Percentiles rank a stretch among this genome's conserved stretches.
These are phyloP conservation scores for Basipetospora chlamydospora DNA, from an alignment of 2,329 filamentous ascomycete species.

Conservation along the genomic window DNA sequence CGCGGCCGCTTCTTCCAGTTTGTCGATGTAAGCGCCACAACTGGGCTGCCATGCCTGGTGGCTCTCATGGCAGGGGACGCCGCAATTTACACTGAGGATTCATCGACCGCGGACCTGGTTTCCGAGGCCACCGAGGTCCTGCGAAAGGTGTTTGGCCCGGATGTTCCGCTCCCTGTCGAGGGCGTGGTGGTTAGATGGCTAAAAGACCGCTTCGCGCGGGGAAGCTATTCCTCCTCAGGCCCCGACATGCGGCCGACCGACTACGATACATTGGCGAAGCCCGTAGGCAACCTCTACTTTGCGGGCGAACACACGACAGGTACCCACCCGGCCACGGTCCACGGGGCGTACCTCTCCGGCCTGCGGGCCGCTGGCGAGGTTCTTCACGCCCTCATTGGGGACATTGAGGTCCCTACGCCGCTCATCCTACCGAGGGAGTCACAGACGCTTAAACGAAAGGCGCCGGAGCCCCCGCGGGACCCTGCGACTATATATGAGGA, in stretches of 20 bases:
- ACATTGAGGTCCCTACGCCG: slow-evolving; percentile 62
- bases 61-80: slow-evolving; percentile 94
- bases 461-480: slow-evolving; percentile 19
- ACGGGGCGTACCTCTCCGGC: slow-evolving; percentile 90
- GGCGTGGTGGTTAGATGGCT: slow-evolving; percentile 87
- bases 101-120: slow-evolving; percentile 61
- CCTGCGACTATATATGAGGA: slow-evolving; percentile 42
- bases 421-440: slow-evolving; percentile 55
- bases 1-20: slow-evolving; percentile 95
- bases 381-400: slow-evolving; percentile 63
- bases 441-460: slow-evolving; percentile 40
- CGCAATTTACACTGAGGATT: slow-evolving; percentile 72
- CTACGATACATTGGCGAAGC: slow-evolving; percentile 79
- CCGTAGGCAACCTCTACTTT: slow-evolving; percentile 81
- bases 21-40: slow-evolving; percentile 88
- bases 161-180: slow-evolving; percentile 67
- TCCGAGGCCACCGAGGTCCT: slow-evolving; percentile 68
- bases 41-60: slow-evolving; percentile 73
- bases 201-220: slow-evolving; percentile 77
- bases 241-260: slow-evolving; percentile 71
- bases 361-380: slow-evolving; percentile 80
- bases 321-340: slow-evolving; percentile 91
- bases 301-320: slow-evolving; percentile 93
- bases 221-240: slow-evolving; percentile 90
- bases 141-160: slow-evolving; percentile 55